These are phyloP conservation scores for Zygosaccharomyces rouxii DNA, from an alignment of 805 yeast species.

Conservation along the genomic window DNA sequence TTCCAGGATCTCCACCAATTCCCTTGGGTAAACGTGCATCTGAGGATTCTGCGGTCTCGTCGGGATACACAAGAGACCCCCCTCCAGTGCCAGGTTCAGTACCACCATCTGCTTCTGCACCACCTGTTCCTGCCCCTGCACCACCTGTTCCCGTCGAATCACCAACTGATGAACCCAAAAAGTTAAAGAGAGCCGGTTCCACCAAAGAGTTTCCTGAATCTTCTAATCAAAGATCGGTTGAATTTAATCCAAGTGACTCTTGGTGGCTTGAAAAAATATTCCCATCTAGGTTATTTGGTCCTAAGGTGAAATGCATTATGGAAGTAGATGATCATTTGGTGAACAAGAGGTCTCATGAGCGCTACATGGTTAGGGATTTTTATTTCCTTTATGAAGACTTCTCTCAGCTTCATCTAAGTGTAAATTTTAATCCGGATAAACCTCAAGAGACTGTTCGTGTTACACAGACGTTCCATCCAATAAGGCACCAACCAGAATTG, in stretches of 20 bases:
- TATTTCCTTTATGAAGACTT: conserved; percentile 71
- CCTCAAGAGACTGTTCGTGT: conserved; percentile 47
- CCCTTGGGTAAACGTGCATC: neutral
- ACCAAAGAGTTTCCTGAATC: conserved; percentile 14
- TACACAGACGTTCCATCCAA: conserved; percentile 38
- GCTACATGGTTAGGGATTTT: conserved; percentile 51
- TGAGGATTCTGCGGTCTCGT: neutral
- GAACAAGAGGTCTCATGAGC: conserved; percentile 53
- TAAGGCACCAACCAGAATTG: conserved; percentile 42
- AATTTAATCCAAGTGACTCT: conserved; percentile 32
- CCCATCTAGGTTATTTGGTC: conserved; percentile 42
- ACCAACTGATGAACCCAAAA: neutral
- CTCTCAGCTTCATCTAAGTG: conserved; percentile 58
- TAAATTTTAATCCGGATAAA: conserved; percentile 50
- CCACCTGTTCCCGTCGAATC: conserved; percentile 9
- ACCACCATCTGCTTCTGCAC: conserved; percentile 24
- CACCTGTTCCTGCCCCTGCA: conserved; percentile 7
- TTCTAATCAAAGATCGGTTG: conserved; percentile 8
- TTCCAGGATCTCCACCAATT: neutral
- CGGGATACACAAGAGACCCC: neutral
- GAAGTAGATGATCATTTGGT: conserved; percentile 62
- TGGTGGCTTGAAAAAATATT: conserved; percentile 70
- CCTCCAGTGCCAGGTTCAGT: conserved; percentile 15
- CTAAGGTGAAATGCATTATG: conserved; percentile 37
- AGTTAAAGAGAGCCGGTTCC: conserved; percentile 17